phyloP scores from a whole-genome alignment of 805 yeast genomes.

The Lachancea meyersii region DNA sequence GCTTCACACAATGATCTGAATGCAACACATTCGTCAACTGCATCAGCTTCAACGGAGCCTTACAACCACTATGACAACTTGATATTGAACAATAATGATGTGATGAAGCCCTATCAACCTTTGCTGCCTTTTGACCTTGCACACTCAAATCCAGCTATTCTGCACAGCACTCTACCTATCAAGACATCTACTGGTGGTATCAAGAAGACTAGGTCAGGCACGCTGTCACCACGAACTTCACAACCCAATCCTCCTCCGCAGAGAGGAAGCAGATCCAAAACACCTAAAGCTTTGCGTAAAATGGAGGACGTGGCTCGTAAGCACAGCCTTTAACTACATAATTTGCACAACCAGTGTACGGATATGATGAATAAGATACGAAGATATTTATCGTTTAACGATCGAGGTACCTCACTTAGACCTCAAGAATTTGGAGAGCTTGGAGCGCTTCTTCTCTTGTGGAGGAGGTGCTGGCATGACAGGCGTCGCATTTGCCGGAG shows the following conservation, averaged over 20 bases:
- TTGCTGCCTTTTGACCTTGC: background rate
- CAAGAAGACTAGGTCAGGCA: slow-evolving; percentile 8
- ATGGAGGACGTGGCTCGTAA: slow-evolving; percentile 26
- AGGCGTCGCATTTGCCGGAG: slow-evolving; percentile 16
- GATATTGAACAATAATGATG: background rate
- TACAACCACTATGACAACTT: no score
- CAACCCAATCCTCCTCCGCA: background rate
- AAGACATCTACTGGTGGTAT: slow-evolving; percentile 2
- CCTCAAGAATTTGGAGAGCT: slow-evolving; percentile 43
- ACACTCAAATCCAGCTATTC: background rate
- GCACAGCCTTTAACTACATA: slow-evolving; percentile 15
- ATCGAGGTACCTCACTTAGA: slow-evolving; percentile 14
- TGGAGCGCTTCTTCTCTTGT: slow-evolving; percentile 39
- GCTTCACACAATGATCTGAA: no score
- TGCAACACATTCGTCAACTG: background rate
- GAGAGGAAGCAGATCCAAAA: slow-evolving; percentile 5
- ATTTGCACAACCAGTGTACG: slow-evolving; percentile 1
- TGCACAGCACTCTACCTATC: background rate
- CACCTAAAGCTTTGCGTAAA: slow-evolving; percentile 26
- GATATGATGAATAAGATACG: background rate
- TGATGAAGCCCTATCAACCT: background rate
- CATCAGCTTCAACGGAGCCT: background rate
- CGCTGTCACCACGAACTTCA: slow-evolving; percentile 5
- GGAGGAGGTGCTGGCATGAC: slow-evolving; percentile 13
- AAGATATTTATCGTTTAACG: background rate